Evolutionary conservation across 2,329 filamentous ascomycete genomes (phyloP), one percentile per base, ranked within the genome.

Genomic region (Hysterium pulicare): DNA sequence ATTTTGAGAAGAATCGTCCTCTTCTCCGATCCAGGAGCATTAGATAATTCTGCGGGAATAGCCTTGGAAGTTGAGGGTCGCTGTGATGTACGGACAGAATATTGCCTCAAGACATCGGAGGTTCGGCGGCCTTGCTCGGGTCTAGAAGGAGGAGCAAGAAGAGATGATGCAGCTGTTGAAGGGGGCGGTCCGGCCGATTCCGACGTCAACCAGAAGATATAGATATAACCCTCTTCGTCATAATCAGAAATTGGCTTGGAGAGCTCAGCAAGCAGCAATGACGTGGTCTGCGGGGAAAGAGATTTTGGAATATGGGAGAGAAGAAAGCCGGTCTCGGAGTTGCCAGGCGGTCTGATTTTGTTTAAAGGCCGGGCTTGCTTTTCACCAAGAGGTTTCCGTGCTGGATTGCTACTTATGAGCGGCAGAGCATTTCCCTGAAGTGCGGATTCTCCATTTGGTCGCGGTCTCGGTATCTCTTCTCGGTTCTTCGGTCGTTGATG

Each of bases 171-270:
- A 2, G 62, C 53, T 5, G 57, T 49, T 81, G 83, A 26, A 73
- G 76, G 71, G 0, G 78, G 65, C 0, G 74, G 63, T 6, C 79
- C 69, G 2, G 75, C 77, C 26, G 78, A 74, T 23, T 89, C 83
- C 8, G 61, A 51, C 0, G 89, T 96, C 17, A 96, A 77, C 90
- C 91, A 96, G 75, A 97, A 98, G 67, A 98, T 95, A 76, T 98
- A 98, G 53, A 98, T 97, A 70, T 93, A 98, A 28, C 93, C 93
- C 37, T 62, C 61, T 54, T 94, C 87, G 51, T 93, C 87, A 41
- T 77, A 72, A 17, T 80, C 72, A 0, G 88, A 90, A 34, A 90
- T 79, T 1, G 75, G 89, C 72, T 78, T 93, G 62, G 68, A 80
- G 8, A 97, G 75, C 65, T 97, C 90, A 2, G 84, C 74, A 46